A percentile compares a stretch with the other conserved stretches of the same genome.
phyloP scores from a whole-genome alignment of 2,329 filamentous ascomycete species.

The Colletotrichum agaves region DNA sequence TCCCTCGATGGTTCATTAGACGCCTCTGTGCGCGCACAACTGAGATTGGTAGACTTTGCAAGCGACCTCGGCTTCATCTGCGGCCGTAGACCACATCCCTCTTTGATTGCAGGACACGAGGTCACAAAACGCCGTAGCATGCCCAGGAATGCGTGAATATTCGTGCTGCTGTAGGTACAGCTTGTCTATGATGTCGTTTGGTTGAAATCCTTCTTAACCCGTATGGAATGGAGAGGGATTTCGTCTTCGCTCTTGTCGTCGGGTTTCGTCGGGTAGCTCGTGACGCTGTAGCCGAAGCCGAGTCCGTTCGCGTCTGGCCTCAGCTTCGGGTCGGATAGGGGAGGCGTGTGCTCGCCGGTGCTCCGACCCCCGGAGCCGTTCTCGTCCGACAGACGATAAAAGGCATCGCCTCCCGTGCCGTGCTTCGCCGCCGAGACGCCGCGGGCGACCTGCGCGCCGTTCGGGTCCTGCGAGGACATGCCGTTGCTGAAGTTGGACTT shows the following conservation, averaged over 20 bases:
- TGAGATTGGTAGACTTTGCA: too few species aligned
- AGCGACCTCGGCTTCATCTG: too few species aligned
- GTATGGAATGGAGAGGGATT: slow-evolving; percentile 51
- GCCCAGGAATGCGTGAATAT: too few species aligned
- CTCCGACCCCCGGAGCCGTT: slow-evolving; percentile 42
- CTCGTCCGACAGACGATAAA: slow-evolving; percentile 49
- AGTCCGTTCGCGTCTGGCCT: slow-evolving; percentile 45
- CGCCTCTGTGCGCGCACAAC: too few species aligned
- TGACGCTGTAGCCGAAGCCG: slow-evolving; percentile 46
- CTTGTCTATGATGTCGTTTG: slow-evolving; percentile 38
- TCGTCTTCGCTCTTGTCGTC: slow-evolving; percentile 48
- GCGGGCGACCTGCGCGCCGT: slow-evolving; percentile 8
- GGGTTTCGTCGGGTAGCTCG: slow-evolving; percentile 43
- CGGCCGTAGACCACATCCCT: not conserved
- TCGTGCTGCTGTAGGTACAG: too few species aligned
- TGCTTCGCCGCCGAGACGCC: slow-evolving; percentile 25
- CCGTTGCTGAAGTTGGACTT: slow-evolving; percentile 38
- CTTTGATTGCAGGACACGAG: not conserved
- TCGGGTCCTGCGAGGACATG: slow-evolving; percentile 31
- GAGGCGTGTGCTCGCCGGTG: slow-evolving; percentile 1
- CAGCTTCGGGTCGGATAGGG: slow-evolving; percentile 40
- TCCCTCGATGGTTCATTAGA: too few species aligned
- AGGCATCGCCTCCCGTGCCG: slow-evolving; percentile 38
- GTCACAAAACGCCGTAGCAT: too few species aligned
- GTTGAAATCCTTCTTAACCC: slow-evolving; percentile 51